Evolutionary conservation across 2,329 filamentous ascomycete genomes (phyloP).

Genomic region (Pleomassaria siparia): DNA sequence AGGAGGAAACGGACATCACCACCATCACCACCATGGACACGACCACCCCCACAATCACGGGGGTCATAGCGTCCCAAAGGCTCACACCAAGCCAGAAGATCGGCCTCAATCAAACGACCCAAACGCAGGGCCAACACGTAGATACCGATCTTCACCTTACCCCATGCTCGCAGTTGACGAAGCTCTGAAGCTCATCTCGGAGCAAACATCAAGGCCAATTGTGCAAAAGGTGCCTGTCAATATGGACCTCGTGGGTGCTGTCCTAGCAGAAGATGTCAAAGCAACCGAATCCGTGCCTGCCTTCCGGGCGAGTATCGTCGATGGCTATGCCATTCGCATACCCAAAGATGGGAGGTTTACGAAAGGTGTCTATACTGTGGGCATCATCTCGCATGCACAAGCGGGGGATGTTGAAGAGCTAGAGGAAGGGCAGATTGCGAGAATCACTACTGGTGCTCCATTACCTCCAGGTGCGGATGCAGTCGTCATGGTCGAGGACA

Average conservation of each 20-base stretch:
- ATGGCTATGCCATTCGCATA: conserved; percentile 73
- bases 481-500: conserved; percentile 97
- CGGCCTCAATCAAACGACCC: conserved; percentile 61
- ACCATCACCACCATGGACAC: conserved; percentile 57
- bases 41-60: conserved; percentile 63
- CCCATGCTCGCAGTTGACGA: conserved; percentile 87
- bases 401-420: conserved; percentile 67
- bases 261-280: conserved; percentile 80
- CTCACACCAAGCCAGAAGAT: conserved; percentile 69
- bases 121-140: conserved; percentile 61
- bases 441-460: conserved; percentile 94
- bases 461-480: conserved; percentile 85
- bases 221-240: conserved; percentile 63
- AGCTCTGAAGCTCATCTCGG: conserved; percentile 71
- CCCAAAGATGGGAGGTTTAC: conserved; percentile 49
- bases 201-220: conserved; percentile 68
- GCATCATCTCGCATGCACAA: conserved; percentile 82
- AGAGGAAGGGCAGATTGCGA: conserved; percentile 73
- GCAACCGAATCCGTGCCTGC: conserved; percentile 85
- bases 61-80: conserved; percentile 53
- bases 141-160: conserved; percentile 85
- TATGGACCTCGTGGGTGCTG: conserved; percentile 67
- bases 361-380: conserved; percentile 82
- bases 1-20: conserved; percentile 34
- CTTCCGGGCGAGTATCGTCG: conserved; percentile 93